Evolutionary conservation across 2,329 filamentous ascomycete genomes (phyloP).

Genomic region (Cladosporium sp.): DNA sequence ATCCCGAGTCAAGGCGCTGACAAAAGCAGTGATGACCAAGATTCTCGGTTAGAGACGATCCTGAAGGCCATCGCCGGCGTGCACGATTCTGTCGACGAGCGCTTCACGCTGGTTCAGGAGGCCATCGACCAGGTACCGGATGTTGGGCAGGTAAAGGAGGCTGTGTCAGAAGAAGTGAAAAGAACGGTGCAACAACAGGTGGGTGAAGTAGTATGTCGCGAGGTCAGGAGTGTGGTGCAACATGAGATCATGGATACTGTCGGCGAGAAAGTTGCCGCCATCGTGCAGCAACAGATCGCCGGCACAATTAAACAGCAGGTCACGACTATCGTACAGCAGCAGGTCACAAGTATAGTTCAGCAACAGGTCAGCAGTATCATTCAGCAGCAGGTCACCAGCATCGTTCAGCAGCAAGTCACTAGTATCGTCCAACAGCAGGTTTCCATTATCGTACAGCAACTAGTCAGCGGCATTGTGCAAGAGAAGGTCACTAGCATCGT

Average conservation of each 20-base stretch:
- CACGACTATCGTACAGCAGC: background rate
- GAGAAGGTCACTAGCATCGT: slow-evolving; percentile 11
- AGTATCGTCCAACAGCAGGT: too few species aligned
- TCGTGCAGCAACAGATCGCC: background rate
- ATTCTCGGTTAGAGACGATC: background rate
- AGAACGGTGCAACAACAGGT: background rate
- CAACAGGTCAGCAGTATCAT: too few species aligned
- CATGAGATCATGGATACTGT: background rate
- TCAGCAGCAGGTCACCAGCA: too few species aligned
- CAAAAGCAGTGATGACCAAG: background rate
- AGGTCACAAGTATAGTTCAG: slow-evolving; percentile 1
- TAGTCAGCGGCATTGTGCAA: slow-evolving; percentile 12
- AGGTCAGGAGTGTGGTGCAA: background rate
- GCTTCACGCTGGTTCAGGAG: background rate
- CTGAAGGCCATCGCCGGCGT: background rate
- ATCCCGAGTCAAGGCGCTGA: background rate
- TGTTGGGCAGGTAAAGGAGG: background rate
- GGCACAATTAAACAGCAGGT: background rate
- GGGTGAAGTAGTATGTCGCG: background rate
- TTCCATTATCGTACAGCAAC: slow-evolving; percentile 8
- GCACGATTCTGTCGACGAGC: background rate
- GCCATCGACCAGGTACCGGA: slow-evolving; percentile 2
- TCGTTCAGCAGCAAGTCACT: too few species aligned
- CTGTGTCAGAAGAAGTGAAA: background rate
- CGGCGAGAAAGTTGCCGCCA: background rate